phyloP scores from a whole-genome alignment of 2,329 filamentous ascomycete species.

The Diaporthe eres region DNA sequence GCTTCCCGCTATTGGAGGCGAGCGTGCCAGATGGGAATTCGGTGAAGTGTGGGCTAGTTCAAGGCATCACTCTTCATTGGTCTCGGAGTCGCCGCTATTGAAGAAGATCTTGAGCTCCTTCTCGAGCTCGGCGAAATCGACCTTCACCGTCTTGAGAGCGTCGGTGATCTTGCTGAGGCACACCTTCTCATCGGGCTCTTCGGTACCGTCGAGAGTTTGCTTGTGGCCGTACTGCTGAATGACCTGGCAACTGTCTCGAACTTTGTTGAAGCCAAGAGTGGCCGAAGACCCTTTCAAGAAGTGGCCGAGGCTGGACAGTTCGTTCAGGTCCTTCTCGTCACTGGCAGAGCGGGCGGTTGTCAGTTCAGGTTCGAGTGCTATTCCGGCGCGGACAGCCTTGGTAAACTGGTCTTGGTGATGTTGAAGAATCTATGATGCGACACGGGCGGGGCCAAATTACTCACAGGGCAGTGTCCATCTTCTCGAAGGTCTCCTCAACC shows the following conservation, averaged over 20 bases:
- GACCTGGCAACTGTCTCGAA: conserved; percentile 94
- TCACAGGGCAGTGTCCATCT: conserved; percentile 90
- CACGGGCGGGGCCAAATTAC: conserved; percentile 52
- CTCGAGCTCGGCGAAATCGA: conserved; percentile 83
- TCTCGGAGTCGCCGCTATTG: conserved; percentile 46
- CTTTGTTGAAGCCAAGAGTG: conserved; percentile 89
- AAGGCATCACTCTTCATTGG: conserved; percentile 29
- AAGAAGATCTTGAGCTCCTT: conserved; percentile 80
- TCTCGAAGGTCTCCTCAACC: conserved; percentile 85
- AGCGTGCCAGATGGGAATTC: background rate
- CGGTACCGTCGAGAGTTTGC: conserved; percentile 82
- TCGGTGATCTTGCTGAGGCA: conserved; percentile 79
- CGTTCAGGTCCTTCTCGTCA: conserved; percentile 75
- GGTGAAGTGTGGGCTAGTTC: background rate
- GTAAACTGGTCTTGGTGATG: background rate
- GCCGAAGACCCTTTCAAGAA: conserved; percentile 98
- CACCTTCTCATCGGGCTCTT: conserved; percentile 75
- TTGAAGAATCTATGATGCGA: background rate
- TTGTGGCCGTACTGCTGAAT: conserved; percentile 92
- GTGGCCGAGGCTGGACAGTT: conserved; percentile 88
- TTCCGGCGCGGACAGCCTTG: background rate
- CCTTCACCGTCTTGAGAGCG: conserved; percentile 79
- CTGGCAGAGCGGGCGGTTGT: conserved; percentile 59
- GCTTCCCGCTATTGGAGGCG: background rate
- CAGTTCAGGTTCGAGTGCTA: background rate